phyloP scores from a whole-genome alignment of 1,139 yeast species.

The Kodamaea alishanica region DNA sequence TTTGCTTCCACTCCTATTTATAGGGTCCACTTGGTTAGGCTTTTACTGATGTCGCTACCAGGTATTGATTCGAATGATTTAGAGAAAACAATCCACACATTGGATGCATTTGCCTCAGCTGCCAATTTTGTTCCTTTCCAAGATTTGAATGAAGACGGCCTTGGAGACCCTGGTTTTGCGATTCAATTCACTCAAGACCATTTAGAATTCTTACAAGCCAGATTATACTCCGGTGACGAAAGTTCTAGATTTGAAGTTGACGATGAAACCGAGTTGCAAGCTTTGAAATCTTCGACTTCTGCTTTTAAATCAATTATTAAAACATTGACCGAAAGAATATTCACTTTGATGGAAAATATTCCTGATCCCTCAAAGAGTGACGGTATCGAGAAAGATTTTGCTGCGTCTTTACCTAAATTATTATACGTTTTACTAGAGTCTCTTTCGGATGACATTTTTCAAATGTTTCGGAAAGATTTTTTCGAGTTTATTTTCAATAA shows the following conservation, averaged over 20 bases:
- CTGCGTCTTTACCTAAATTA: constrained; percentile 60
- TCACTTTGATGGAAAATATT: constrained; percentile 68
- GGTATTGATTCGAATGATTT: constrained; percentile 91
- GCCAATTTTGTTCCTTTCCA: constrained; percentile 72
- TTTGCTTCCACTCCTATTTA: constrained; percentile 64
- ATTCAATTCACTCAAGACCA: constrained; percentile 70
- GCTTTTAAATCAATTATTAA: constrained; percentile 63
- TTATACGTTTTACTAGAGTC: constrained; percentile 68
- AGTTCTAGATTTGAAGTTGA: constrained; percentile 28
- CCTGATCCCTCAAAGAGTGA: constrained; percentile 56
- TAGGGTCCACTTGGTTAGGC: constrained; percentile 74
- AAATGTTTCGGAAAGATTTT: constrained; percentile 48
- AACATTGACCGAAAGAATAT: constrained; percentile 56
- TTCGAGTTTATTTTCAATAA: constrained; percentile 56
- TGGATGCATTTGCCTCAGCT: constrained; percentile 67
- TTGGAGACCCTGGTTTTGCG: constrained; percentile 55
- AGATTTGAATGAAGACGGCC: constrained; percentile 41
- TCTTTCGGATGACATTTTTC: constrained; percentile 61
- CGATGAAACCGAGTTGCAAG: constrained; percentile 45
- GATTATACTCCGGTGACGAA: constrained; percentile 20
- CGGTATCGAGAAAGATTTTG: constrained; percentile 50
- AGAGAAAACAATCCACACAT: constrained; percentile 64
- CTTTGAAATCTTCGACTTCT: constrained; percentile 71
- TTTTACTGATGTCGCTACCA: constrained; percentile 65
- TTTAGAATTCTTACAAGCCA: constrained; percentile 45